phyloP scores from a whole-genome alignment of 2,329 filamentous ascomycete genomes.

The Calonectria montana region DNA sequence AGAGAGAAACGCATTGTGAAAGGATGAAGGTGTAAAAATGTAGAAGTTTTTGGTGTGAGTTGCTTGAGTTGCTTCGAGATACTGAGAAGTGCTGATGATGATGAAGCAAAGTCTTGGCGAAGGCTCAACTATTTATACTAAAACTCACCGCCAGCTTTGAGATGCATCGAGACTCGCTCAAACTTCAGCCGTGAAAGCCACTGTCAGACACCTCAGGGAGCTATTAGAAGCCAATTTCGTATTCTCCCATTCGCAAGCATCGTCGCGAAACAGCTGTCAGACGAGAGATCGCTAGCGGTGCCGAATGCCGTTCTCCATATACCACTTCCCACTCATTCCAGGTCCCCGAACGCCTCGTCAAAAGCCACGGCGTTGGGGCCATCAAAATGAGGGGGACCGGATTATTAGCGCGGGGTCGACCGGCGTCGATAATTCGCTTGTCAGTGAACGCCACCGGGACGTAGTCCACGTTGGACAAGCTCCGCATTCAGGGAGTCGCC shows the following conservation, averaged over 20 bases:
- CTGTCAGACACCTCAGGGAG: background rate
- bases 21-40: background rate
- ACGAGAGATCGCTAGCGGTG: constrained; percentile 6
- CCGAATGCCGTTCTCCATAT: constrained; percentile 12
- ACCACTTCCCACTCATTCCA: background rate
- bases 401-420: constrained; percentile 6
- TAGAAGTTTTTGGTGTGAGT: background rate
- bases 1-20: constrained; percentile 37
- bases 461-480: background rate
- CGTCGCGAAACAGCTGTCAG: background rate
- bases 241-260: background rate
- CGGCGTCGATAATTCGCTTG: constrained; percentile 3
- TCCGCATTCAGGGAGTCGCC: background rate
- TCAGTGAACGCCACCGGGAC: background rate
- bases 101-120: background rate
- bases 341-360: background rate
- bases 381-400: background rate
- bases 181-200: background rate
- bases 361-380: background rate
- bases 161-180: background rate
- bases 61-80: background rate
- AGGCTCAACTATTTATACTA: background rate
- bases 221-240: background rate
- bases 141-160: background rate
- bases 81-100: background rate